Conservation (phyloP, 2,329 filamentous ascomycete genomes). For the Colletotrichum limetticola region DNA sequence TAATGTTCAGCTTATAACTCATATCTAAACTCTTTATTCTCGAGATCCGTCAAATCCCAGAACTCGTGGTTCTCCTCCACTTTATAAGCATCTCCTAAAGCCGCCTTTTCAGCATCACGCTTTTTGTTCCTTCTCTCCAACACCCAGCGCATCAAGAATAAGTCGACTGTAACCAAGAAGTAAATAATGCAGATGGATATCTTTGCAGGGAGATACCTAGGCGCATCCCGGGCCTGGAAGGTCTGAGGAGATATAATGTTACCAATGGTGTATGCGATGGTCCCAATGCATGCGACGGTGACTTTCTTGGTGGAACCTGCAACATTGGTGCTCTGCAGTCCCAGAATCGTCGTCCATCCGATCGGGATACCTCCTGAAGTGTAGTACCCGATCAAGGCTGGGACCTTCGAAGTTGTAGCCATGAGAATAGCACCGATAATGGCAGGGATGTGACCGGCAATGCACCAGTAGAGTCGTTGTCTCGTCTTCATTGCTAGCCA, state of each 20-base stretch:
- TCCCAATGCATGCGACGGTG: slow-evolving; percentile 66
- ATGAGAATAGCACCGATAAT: slow-evolving; percentile 46
- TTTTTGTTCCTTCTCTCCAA: slow-evolving; percentile 45
- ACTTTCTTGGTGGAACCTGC: slow-evolving; percentile 65
- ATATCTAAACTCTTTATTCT: slow-evolving; percentile 71
- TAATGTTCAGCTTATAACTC: background rate
- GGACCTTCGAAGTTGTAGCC: slow-evolving; percentile 52
- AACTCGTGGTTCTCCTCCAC: slow-evolving; percentile 63
- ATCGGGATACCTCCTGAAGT: slow-evolving; percentile 69
- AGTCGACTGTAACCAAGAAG: slow-evolving; percentile 55
- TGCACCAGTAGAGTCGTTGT: slow-evolving; percentile 49
- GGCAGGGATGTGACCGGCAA: slow-evolving; percentile 40
- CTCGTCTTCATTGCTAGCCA: slow-evolving; percentile 36
- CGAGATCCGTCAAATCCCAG: slow-evolving; percentile 70
- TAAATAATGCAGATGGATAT: slow-evolving; percentile 68
- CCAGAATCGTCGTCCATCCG: slow-evolving; percentile 49
- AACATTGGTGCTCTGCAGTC: slow-evolving; percentile 38
- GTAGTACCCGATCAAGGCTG: slow-evolving; percentile 73
- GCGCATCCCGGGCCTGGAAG: slow-evolving; percentile 60
- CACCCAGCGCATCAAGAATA: slow-evolving; percentile 50
- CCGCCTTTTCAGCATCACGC: slow-evolving; percentile 39
- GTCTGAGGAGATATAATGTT: slow-evolving; percentile 68
- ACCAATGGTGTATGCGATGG: slow-evolving; percentile 66
- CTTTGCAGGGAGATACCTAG: slow-evolving; percentile 64
- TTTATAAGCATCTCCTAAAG: slow-evolving; percentile 64